These are phyloP conservation scores for Lolium rigidum DNA, from an alignment of 176 grass and related monocot species.

Conservation along the genomic window DNA sequence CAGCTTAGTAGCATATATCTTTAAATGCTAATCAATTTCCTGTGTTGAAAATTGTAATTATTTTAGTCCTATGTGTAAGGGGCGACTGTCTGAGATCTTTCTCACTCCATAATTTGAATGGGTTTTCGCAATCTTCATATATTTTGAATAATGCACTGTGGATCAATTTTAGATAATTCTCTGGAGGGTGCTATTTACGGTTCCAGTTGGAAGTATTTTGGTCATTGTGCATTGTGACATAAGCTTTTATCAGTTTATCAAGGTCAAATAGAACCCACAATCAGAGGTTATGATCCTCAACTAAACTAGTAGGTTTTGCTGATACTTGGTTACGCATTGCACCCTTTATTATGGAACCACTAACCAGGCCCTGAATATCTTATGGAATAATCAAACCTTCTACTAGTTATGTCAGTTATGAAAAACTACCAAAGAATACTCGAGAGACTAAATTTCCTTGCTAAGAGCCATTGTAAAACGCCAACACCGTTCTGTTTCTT, in stretches of 20 bases:
- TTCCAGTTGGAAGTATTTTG: background rate
- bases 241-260: too few species aligned
- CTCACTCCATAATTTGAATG: background rate
- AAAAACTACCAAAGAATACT: background rate
- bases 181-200: background rate
- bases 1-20: background rate
- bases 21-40: background rate
- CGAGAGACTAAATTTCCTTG: background rate
- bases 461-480: conserved; percentile 16
- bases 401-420: background rate
- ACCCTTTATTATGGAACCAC: background rate
- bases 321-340: conserved; percentile 1
- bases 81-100: background rate
- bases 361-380: background rate
- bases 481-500: background rate
- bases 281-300: background rate
- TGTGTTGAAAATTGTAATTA: background rate
- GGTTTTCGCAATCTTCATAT: too few species aligned
- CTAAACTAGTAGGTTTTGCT: background rate
- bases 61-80: background rate
- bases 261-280: background rate
- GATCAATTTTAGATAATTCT: too few species aligned
- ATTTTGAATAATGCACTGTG: too few species aligned
- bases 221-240: background rate
- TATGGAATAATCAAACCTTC: conserved; percentile 9